Evolutionary conservation across 164 flowering plant species (phyloP).

Genomic region (Malania oleifera): DNA sequence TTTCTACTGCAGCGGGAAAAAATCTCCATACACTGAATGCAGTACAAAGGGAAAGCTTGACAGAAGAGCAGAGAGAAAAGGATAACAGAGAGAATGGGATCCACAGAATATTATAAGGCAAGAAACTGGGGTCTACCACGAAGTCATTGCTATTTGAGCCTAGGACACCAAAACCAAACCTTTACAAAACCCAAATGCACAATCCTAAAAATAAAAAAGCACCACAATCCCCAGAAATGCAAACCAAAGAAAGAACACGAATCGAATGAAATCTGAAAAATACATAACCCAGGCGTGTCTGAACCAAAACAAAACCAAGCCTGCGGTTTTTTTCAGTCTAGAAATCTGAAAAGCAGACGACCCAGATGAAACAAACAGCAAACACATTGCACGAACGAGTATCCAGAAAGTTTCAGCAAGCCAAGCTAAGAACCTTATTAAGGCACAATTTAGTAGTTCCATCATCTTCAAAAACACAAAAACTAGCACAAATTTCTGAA

Average conservation of each 20-base stretch:
- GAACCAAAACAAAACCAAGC: not conserved
- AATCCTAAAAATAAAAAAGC: not conserved
- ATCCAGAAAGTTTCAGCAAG: not conserved
- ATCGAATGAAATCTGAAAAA: not conserved
- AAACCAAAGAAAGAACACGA: too few relatives aligned
- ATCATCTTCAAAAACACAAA: not conserved
- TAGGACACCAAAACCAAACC: not conserved
- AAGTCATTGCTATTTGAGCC: not conserved
- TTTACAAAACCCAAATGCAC: not conserved
- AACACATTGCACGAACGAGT: constrained; percentile 4
- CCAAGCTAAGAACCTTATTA: not conserved
- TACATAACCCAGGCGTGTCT: not conserved
- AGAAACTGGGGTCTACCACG: constrained; percentile 3
- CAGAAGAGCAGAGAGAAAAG: constrained; percentile 2
- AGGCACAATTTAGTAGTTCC: not conserved
- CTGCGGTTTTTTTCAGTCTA: too few relatives aligned
- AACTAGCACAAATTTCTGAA: not conserved
- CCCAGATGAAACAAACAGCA: constrained; percentile 8
- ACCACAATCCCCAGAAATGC: not conserved
- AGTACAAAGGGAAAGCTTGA: not conserved
- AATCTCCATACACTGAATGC: not conserved
- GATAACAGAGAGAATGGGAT: constrained; percentile 1
- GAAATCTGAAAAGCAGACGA: not conserved
- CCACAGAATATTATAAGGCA: constrained; percentile 2
- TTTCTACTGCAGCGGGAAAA: constrained; percentile 5